phyloP scores from a whole-genome alignment of 306 rosid species.

The Hylodesmum podocarpum region DNA sequence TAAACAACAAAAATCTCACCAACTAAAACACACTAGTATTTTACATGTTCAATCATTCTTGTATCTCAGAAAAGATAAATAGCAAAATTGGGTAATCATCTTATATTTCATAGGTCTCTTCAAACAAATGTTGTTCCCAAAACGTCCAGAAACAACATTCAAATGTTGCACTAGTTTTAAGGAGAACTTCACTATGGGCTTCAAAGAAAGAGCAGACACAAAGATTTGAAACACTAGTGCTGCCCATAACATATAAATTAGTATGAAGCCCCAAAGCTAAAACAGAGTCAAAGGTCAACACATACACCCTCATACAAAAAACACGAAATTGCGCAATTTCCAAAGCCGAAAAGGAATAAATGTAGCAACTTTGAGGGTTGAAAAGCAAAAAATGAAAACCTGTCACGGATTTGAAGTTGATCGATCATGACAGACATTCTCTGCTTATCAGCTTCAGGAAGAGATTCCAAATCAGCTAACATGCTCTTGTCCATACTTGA shows the following conservation, averaged over 20 bases:
- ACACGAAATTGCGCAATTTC: neutral
- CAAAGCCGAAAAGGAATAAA: neutral
- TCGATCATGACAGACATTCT: constrained; percentile 76
- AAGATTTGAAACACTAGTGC: constrained; percentile 17
- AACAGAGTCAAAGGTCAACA: neutral
- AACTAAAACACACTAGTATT: no score
- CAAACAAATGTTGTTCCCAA: constrained; percentile 55
- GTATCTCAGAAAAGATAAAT: no score
- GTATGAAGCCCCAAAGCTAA: constrained; percentile 38
- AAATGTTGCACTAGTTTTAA: constrained; percentile 53
- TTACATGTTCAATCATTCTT: no score
- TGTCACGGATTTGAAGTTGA: constrained; percentile 83
- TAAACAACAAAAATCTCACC: neutral
- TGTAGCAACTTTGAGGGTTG: neutral
- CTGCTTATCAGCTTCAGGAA: constrained; percentile 56
- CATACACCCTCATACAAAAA: neutral
- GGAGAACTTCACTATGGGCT: constrained; percentile 70
- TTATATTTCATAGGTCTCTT: no score
- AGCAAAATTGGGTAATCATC: no score
- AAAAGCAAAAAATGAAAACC: constrained; percentile 6
- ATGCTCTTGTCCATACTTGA: constrained; percentile 65
- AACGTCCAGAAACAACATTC: constrained; percentile 68
- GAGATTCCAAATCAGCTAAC: constrained; percentile 64
- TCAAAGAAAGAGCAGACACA: constrained; percentile 40
- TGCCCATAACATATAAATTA: constrained; percentile 15